These are phyloP conservation scores for Pterulicium gracile DNA, from an alignment of 1,284 basidiomycete genomes.

Conservation along the genomic window DNA sequence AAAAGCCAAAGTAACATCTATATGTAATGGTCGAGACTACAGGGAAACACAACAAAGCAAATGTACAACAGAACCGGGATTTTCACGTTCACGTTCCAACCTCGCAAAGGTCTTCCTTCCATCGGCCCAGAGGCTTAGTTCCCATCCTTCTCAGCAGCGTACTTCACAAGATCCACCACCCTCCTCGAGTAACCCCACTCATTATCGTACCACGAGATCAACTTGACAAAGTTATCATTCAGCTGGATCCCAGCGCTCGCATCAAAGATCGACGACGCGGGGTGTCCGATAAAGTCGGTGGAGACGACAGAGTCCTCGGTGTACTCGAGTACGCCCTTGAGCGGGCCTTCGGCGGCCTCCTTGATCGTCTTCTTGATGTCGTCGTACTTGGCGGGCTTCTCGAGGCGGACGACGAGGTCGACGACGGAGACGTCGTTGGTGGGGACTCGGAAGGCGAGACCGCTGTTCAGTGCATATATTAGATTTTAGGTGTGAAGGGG, in stretches of 20 bases:
- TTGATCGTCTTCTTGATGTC: slow-evolving; percentile 87
- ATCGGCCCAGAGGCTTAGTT: too few species aligned
- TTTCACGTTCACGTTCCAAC: too few species aligned
- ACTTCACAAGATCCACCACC: slow-evolving; percentile 85
- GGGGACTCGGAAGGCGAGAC: slow-evolving; percentile 96
- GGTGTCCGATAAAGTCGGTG: slow-evolving; percentile 83
- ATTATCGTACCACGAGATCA: slow-evolving; percentile 94
- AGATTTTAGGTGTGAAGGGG: not conserved
- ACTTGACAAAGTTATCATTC: slow-evolving; percentile 92
- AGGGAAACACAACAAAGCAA: too few species aligned
- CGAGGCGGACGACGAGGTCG: slow-evolving; percentile 90
- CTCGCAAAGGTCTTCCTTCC: too few species aligned
- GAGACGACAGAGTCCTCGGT: slow-evolving; percentile 95
- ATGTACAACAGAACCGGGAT: too few species aligned
- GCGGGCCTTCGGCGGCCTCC: slow-evolving; percentile 64
- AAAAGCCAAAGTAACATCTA: too few species aligned
- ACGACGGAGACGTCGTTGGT: slow-evolving; percentile 97
- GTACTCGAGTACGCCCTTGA: slow-evolving; percentile 88
- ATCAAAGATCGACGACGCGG: slow-evolving; percentile 82
- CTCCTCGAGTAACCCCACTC: slow-evolving; percentile 96
- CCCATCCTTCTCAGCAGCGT: slow-evolving; percentile 70
- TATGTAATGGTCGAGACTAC: too few species aligned
- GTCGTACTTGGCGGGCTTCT: slow-evolving; percentile 82
- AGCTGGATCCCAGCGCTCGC: slow-evolving; percentile 90
- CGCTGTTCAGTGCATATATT: slow-evolving; percentile 33